Base-by-base conservation (phyloP, 1,284 basidiomycete species). In the Boletus subluridellus region DNA sequence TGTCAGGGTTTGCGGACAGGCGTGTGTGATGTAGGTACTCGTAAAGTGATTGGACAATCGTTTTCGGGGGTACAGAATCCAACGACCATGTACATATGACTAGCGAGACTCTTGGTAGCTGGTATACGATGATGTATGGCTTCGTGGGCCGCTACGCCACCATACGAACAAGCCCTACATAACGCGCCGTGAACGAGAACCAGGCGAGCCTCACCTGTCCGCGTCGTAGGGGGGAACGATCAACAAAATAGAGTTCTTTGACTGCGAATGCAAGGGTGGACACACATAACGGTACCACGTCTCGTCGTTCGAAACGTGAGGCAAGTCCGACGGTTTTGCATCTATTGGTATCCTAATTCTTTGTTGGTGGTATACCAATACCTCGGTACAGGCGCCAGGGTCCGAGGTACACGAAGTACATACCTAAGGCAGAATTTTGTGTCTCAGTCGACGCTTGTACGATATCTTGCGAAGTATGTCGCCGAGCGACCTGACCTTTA, bases 241-340 rank as follows among this genome's bases (percentile, higher is more conserved):
- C 48, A 59, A 38, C 26, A 42, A 48, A 50, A 32, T 10, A 1
- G 3, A 1, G 34, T 9, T 9, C 21, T 3, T 14, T 49, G 12
- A 46, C 17, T n/a, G 21, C 30, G 10, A 48, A 39, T 8, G 17
- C 24, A 44, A 30, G 49, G 21, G 17, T 28, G 26, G 21, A 59
- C 65, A 37, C 21, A 69, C 67, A 49, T 60, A 70, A 34, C 60
- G 63, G 34, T 72, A 69, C 67, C 69, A 69, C 15, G 51, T 66
- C 58, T 65, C 67, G 35, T 69, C 65, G 35, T 72, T 69, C n/a
- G 68, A 59, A 48, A 69, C 28, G 30, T 63, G 59, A 44, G 69
- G 67, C 59, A 69, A 54, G 32, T 70, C 68, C 15, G 60, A 65
- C 12, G 69, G 3, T 45, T 63, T 69, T 52, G 65, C 69, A 15